Evolutionary conservation across 1,139 yeast genomes (phyloP).

Genomic region (Nadsonia commutata): DNA sequence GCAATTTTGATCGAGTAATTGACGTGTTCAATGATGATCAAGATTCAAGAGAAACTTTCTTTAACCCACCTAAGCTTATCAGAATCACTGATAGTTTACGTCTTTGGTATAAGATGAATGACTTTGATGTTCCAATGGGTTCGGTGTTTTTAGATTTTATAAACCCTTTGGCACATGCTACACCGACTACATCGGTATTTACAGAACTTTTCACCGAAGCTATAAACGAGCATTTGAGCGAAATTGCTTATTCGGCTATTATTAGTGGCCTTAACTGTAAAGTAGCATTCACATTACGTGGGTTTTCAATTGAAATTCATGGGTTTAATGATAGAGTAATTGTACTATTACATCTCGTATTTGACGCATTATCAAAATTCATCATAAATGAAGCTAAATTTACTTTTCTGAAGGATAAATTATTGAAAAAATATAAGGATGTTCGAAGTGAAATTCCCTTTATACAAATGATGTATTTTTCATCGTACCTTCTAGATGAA

Average conservation of each 20-base stretch:
- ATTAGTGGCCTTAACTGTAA: constrained; percentile 59
- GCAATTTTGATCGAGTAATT: constrained; percentile 47
- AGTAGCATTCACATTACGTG: constrained; percentile 50
- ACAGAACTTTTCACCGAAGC: constrained; percentile 52
- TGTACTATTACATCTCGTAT: constrained; percentile 43
- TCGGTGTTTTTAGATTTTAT: constrained; percentile 50
- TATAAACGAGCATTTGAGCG: constrained; percentile 60
- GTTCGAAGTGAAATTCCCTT: constrained; percentile 55
- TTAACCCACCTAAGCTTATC: constrained; percentile 35
- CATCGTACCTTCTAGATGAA: constrained; percentile 52
- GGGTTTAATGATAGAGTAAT: constrained; percentile 80
- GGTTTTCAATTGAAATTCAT: constrained; percentile 46
- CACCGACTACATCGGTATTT: constrained; percentile 41
- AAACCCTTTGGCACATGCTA: constrained; percentile 41
- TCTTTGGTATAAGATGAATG: constrained; percentile 85
- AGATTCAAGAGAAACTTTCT: constrained; percentile 17
- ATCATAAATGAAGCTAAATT: constrained; percentile 42
- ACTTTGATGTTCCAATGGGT: constrained; percentile 83
- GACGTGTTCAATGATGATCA: constrained; percentile 16
- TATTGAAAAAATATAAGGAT: constrained; percentile 48
- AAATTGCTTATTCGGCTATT: constrained; percentile 68
- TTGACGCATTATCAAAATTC: constrained; percentile 39
- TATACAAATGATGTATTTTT: constrained; percentile 50
- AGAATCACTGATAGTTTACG: constrained; percentile 27
- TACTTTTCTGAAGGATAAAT: constrained; percentile 47